Base-by-base conservation (phyloP, 306 rosid genomes). In the Castanea sativa region DNA sequence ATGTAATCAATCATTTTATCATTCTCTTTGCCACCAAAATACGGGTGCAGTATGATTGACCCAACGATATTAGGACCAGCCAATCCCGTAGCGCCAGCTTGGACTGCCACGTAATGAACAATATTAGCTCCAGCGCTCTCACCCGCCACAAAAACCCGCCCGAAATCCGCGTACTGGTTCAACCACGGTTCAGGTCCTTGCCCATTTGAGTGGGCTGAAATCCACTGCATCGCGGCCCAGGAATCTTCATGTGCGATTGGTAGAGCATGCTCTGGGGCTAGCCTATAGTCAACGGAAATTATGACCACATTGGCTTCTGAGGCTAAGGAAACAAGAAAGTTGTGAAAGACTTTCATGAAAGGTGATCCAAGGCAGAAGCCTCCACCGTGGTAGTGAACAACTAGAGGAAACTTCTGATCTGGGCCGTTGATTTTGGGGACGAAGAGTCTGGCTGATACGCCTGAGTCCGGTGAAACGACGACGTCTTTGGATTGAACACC, bases 301-400 rank as follows among this genome's bases (percentile, higher is more conserved):
- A 76, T 72, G 23, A 77, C 13, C 38, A 55, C 82, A 15, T 16
- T 68, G 35, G 82, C 80, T 21, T 77, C 59, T 2, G 70, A 23
- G 52, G 73, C 32, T 14, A 78, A 70, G 19, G 58, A 56, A 55
- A 61, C 15, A 69, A 73, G 78, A 38, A 69, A 65, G 13, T 29
- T 70, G 0, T 78, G 67, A 19, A 78, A 57, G 32, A 51, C 4
- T 23, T 3, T 23, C 38, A 29, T 23, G 18, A 74, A 29, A 3
- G 88, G 83, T 1, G 88, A 80, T 19, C 76, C 76, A 4, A 57
- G 27, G 75, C 85, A 85, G 88, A 81, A 85, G 68, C 71, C 76
- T 4, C 83, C 80, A 6, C 85, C 85, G 59, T 78, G 85, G 80
- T 73, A 81, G 77, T 81, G 78, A 60, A 85, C 67, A 27, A 85